These are phyloP conservation scores for Aspergillus arachidicola DNA, from an alignment of 2,329 filamentous ascomycete species.

Conservation along the genomic window DNA sequence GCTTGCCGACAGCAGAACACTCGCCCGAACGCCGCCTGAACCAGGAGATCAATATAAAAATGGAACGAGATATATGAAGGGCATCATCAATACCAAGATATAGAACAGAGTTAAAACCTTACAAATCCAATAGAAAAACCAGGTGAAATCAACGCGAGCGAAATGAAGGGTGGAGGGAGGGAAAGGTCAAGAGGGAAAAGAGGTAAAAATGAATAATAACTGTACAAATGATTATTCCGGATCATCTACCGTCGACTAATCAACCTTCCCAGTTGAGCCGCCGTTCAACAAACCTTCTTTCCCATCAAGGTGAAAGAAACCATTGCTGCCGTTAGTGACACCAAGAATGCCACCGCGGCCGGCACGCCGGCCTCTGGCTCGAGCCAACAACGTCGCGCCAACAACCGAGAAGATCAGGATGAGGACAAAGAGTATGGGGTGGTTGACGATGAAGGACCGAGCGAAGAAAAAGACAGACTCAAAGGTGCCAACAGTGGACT, in stretches of 20 bases:
- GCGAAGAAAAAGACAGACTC: slow-evolving; percentile 51
- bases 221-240: slow-evolving; percentile 34
- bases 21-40: slow-evolving; percentile 5
- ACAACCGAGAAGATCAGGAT: slow-evolving; percentile 41
- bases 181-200: slow-evolving; percentile 9
- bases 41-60: background rate
- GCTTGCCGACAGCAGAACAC: background rate
- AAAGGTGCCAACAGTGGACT: slow-evolving; percentile 51
- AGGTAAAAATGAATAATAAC: slow-evolving; percentile 32
- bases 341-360: slow-evolving; percentile 40
- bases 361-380: slow-evolving; percentile 34
- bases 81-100: slow-evolving; percentile 15
- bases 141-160: background rate
- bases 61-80: slow-evolving; percentile 1
- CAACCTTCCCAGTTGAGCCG: slow-evolving; percentile 49
- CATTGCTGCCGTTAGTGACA: slow-evolving; percentile 36
- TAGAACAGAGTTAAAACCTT: slow-evolving; percentile 22
- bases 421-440: slow-evolving; percentile 47
- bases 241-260: slow-evolving; percentile 35
- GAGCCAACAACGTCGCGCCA: slow-evolving; percentile 37
- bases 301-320: slow-evolving; percentile 52
- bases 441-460: slow-evolving; percentile 44
- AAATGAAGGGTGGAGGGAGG: slow-evolving; percentile 14
- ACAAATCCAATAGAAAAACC: slow-evolving; percentile 12
- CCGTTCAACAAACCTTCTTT: slow-evolving; percentile 51